phyloP scores from a whole-genome alignment of 2,329 filamentous ascomycete species.

The Pseudogymnoascus sp. region DNA sequence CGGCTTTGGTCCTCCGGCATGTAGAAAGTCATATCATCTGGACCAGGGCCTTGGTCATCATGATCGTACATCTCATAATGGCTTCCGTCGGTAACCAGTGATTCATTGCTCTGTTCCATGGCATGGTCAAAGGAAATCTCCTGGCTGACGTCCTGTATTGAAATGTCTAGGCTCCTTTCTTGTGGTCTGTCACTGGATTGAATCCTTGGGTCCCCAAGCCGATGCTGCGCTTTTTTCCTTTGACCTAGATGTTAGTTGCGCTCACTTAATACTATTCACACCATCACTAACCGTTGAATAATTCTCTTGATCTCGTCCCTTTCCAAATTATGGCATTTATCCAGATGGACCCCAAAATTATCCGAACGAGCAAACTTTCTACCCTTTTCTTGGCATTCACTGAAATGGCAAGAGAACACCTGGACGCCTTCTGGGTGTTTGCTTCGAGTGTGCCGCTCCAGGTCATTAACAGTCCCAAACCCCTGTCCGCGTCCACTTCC shows the following conservation, averaged over 20 bases:
- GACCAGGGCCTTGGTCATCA: background rate
- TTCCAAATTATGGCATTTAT: conserved; percentile 50
- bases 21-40: background rate
- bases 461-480: conserved; percentile 74
- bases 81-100: background rate
- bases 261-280: conserved; percentile 7
- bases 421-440: conserved; percentile 52
- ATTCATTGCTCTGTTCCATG: conserved; percentile 6
- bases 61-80: background rate
- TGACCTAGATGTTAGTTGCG: conserved; percentile 8
- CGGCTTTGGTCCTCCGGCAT: background rate
- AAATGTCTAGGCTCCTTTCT: conserved; percentile 8
- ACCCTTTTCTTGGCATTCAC: conserved; percentile 46
- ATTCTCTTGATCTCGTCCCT: conserved; percentile 37
- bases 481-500: conserved; percentile 43
- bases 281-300: conserved; percentile 37
- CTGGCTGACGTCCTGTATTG: conserved; percentile 11
- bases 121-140: conserved; percentile 9
- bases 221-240: conserved; percentile 2
- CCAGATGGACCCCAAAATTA: conserved; percentile 78
- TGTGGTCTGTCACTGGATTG: conserved; percentile 18
- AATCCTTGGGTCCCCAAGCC: background rate
- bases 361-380: conserved; percentile 77
- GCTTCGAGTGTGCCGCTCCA: conserved; percentile 68
- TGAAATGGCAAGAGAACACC: conserved; percentile 52